phyloP scores from a whole-genome alignment of 192 early-diverging fungal species.

The Podila minutissima region DNA sequence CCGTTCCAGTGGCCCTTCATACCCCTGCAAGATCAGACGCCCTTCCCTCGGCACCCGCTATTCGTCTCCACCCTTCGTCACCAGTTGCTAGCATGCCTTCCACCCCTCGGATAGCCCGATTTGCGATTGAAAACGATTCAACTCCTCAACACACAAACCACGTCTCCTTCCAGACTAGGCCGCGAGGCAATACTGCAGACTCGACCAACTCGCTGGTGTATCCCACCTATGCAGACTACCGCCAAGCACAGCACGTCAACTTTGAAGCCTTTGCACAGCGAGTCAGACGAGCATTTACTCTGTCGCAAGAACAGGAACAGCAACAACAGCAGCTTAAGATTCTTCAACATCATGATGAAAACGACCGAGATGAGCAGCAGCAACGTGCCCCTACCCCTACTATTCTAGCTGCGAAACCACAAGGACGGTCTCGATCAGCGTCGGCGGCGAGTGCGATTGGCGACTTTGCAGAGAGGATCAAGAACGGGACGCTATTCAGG shows the following conservation, averaged over 20 bases:
- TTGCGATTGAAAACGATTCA: conserved; percentile 6
- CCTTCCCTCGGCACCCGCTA: conserved; percentile 20
- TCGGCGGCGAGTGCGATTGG: conserved; percentile 43
- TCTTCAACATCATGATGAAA: not conserved
- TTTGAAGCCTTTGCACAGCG: conserved; percentile 43
- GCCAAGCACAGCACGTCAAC: conserved; percentile 33
- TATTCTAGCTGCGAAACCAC: not conserved
- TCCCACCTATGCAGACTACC: conserved; percentile 42
- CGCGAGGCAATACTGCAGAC: conserved; percentile 38
- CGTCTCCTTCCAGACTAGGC: conserved; percentile 40
- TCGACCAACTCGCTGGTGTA: conserved; percentile 29
- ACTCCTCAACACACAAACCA: conserved; percentile 6
- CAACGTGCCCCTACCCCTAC: not conserved
- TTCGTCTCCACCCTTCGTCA: conserved; percentile 24
- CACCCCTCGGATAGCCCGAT: conserved; percentile 9
- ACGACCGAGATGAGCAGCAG: not conserved
- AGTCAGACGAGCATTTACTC: conserved; percentile 30
- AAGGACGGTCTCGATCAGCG: conserved; percentile 22
- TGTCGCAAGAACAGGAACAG: conserved; percentile 18
- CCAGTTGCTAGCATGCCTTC: not conserved
- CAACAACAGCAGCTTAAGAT: conserved; percentile 12
- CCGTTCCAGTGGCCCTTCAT: conserved; percentile 19
- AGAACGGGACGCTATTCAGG: conserved; percentile 25
- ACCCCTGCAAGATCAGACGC: conserved; percentile 24
- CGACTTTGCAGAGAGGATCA: conserved; percentile 43